Conservation (phyloP, 208 protist species). For the Zelonia costaricensis region DNA sequence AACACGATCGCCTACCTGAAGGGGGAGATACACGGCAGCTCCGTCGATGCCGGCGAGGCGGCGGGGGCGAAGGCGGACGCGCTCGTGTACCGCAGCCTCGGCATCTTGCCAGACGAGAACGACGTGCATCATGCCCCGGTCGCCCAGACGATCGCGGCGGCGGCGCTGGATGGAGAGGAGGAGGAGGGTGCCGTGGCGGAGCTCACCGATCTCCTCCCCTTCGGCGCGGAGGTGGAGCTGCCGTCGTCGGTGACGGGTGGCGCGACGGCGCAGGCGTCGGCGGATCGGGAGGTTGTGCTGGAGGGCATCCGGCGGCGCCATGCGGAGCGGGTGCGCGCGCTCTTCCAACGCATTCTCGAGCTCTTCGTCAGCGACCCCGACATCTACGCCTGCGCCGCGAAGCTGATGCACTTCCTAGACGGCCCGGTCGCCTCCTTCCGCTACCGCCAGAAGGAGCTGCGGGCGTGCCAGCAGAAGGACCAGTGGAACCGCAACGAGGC, state of each 20-base stretch:
- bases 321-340: constrained; percentile 61
- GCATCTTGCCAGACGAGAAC: constrained; percentile 18
- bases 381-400: constrained; percentile 75
- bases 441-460: constrained; percentile 80
- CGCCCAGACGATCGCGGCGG: constrained; percentile 8
- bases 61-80: constrained; percentile 21
- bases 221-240: constrained; percentile 39
- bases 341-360: constrained; percentile 67
- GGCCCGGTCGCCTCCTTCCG: constrained; percentile 66
- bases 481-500: constrained; percentile 72
- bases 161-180: constrained; percentile 18
- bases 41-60: constrained; percentile 23
- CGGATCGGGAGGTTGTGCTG: constrained; percentile 12
- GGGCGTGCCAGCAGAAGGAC: constrained; percentile 81
- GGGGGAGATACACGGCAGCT: constrained; percentile 64
- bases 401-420: constrained; percentile 64
- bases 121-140: constrained; percentile 42
- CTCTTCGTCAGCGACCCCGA: constrained; percentile 86
- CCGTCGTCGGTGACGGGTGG: neutral
- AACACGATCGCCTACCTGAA: constrained; percentile 83
- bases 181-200: constrained; percentile 29
- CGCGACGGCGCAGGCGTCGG: neutral
- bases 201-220: constrained; percentile 26
- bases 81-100: constrained; percentile 35
- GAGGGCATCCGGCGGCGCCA: constrained; percentile 55